Evolutionary conservation across 306 rosid genomes (phyloP).

Genomic region (Vicia villosa): DNA sequence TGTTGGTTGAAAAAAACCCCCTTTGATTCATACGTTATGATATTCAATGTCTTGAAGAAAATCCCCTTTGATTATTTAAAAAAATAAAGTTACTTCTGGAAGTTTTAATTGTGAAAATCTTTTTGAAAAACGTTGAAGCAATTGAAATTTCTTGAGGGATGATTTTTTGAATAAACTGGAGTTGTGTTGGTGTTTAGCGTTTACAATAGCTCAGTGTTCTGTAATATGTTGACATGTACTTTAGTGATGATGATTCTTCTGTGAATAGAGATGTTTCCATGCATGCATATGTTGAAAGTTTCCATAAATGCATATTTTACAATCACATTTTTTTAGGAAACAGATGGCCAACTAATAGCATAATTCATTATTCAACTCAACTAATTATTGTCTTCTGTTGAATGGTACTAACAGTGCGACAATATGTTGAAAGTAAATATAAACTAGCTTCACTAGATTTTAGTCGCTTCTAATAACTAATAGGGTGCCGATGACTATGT

Average conservation of each 20-base stretch:
- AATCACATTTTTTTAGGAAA: conserved; percentile 28
- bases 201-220: conserved; percentile 4
- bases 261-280: conserved; percentile 8
- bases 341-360: neutral
- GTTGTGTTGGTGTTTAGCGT: conserved; percentile 14
- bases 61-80: too few relatives aligned
- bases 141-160: too few relatives aligned
- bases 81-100: too few relatives aligned
- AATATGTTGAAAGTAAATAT: conserved; percentile 22
- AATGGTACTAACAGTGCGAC: conserved; percentile 9
- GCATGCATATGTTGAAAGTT: neutral
- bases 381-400: conserved; percentile 26
- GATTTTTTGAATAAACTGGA: conserved; percentile 25
- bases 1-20: too few relatives aligned
- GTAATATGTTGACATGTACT: neutral
- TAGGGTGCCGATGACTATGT: conserved; percentile 28
- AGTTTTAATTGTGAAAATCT: too few relatives aligned
- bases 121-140: too few relatives aligned
- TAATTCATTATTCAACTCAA: conserved; percentile 18
- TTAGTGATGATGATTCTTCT: conserved; percentile 23
- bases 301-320: neutral
- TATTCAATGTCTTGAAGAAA: too few relatives aligned
- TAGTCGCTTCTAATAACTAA: conserved; percentile 11
- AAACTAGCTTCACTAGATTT: neutral
- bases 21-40: too few relatives aligned